Base-by-base conservation (phyloP, 768 basidiomycete genomes). In the Phylloporus sp. region DNA sequence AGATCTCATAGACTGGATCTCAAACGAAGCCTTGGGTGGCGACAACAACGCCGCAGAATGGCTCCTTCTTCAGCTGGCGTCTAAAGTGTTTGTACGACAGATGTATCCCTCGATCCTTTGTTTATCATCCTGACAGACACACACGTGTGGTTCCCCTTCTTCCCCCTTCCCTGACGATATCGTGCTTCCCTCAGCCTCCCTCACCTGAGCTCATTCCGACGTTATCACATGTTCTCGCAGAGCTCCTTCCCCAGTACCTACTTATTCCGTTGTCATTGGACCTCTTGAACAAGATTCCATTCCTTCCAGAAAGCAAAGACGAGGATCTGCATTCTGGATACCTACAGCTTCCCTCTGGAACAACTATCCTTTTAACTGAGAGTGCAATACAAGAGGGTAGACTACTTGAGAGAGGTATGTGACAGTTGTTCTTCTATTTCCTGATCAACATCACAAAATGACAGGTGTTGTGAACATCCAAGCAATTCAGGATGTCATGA, bases 251-350 rank as follows among this genome's bases (percentile, higher is more conserved):
- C 1, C 64, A 80, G 21, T 67, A 79, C 8, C 65, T 73, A 4
- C 69, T 67, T 1, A 61, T 89, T 6, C 79, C 81, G 0, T 73
- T 90, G 14, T 81, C 86, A 7, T 69, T 90, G 14, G 70, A 78
- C 23, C 61, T 71, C 6, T 62, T 91, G 38, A 90, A 91, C 58
- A 70, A 67, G 20, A 70, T 63, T 0, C 56, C 64, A 2, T 90
- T 86, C 57, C 65, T 64, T 26, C 89, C 88, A 0, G 81, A 84
- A 57, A 76, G 75, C 54, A 81, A 79, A 38, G 79, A 81, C 48
- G 76, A 88, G 39, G 86, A 90, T 54, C 67, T 92, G 5, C 80
- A 84, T 50, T 79, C 84, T 2, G 89, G 90, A 3, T 75, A 75
- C 52, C 69, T 92, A 22, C 89, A 92, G 58, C 73, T 89, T 13